Evolutionary conservation across 768 basidiomycete genomes (phyloP).

Genomic region (Coprinopsis strossmayeri): DNA sequence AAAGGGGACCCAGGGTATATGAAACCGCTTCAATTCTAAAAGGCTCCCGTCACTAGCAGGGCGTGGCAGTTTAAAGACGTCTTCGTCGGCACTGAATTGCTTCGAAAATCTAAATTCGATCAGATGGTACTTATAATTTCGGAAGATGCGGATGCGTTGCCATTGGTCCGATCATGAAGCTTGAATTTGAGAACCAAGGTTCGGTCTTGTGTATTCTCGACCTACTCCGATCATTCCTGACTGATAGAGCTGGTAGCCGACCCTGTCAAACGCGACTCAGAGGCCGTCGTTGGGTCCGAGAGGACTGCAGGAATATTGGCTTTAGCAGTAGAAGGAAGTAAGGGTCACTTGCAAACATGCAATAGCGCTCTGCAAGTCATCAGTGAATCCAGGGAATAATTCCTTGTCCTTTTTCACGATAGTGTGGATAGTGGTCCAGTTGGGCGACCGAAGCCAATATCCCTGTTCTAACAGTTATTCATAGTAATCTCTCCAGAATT

Average conservation of each 20-base stretch:
- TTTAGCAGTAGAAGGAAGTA: neutral
- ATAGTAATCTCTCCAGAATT: constrained; percentile 6
- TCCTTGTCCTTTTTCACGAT: constrained; percentile 5
- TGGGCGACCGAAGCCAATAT: constrained; percentile 8
- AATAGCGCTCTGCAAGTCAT: neutral
- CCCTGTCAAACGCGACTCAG: too few species aligned
- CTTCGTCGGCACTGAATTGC: constrained; percentile 6
- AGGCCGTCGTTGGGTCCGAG: too few species aligned
- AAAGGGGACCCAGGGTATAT: constrained; percentile 2
- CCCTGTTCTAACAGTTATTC: constrained; percentile 1
- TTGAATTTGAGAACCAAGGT: too few species aligned
- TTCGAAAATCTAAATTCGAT: constrained; percentile 12
- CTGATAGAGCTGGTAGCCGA: too few species aligned
- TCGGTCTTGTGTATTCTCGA: too few species aligned
- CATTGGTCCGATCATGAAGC: too few species aligned
- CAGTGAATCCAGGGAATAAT: neutral
- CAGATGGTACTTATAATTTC: constrained; percentile 14
- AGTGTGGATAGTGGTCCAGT: constrained; percentile 4
- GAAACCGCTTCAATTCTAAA: neutral
- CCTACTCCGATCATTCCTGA: too few species aligned
- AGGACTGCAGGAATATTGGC: neutral
- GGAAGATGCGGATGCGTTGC: too few species aligned
- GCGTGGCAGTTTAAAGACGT: neutral
- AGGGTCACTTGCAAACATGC: neutral
- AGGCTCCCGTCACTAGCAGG: neutral